Evolutionary conservation across 1,139 yeast species (phyloP).

Genomic region (Saccharomyces uvarum): DNA sequence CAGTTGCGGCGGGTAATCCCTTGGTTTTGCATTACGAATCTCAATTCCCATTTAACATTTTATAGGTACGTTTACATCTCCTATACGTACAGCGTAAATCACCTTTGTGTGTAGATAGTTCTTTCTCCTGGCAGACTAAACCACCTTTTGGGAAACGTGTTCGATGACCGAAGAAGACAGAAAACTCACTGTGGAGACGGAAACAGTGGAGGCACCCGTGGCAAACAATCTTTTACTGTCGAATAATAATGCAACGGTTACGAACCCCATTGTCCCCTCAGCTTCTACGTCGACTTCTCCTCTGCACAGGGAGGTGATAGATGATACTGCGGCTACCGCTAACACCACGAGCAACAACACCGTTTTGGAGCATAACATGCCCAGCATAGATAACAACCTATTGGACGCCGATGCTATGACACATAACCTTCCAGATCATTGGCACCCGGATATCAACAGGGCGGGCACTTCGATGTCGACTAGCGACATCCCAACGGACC

Average conservation of each 20-base stretch:
- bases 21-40: not conserved
- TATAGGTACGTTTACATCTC: not conserved
- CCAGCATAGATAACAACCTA: slow-evolving; percentile 1
- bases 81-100: not conserved
- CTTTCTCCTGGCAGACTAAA: not conserved
- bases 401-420: not conserved
- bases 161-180: slow-evolving; percentile 30
- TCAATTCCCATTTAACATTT: not conserved
- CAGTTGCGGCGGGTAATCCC: not conserved
- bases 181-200: slow-evolving; percentile 33
- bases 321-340: not conserved
- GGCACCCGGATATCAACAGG: not conserved
- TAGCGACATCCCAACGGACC: not conserved
- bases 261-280: not conserved
- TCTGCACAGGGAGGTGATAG: not conserved
- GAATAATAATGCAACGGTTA: not conserved
- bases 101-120: not conserved
- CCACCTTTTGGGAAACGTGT: not conserved
- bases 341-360: not conserved
- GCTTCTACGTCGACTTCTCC: not conserved
- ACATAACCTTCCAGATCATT: not conserved
- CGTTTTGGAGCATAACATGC: not conserved
- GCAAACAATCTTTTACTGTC: slow-evolving; percentile 9
- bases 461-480: not conserved
- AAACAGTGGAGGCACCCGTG: slow-evolving; percentile 31